These are phyloP conservation scores for Gonapodya prolifera DNA, from an alignment of 192 early-diverging fungal genomes.

Conservation along the genomic window DNA sequence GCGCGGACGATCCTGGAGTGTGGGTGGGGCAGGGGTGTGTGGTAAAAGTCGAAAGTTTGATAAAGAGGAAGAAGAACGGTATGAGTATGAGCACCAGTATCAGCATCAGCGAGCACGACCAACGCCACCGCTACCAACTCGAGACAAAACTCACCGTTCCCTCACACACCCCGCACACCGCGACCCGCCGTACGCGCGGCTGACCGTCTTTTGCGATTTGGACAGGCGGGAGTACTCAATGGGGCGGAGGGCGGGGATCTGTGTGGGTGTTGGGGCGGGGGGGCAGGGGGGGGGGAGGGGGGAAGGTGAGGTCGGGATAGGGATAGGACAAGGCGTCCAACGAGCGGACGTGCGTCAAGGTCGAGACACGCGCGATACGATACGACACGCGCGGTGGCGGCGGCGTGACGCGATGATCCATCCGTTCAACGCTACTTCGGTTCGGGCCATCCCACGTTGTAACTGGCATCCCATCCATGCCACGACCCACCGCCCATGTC, in stretches of 20 bases:
- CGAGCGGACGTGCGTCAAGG: not conserved
- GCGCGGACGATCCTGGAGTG: conserved; percentile 84
- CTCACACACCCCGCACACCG: conserved; percentile 84
- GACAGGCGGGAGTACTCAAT: conserved; percentile 80
- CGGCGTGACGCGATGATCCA: not conserved
- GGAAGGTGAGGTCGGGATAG: not conserved
- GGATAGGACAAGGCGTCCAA: not conserved
- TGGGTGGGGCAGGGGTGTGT: too few relatives aligned
- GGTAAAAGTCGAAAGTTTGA: too few relatives aligned
- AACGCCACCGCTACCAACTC: not conserved
- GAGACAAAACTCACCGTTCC: conserved; percentile 25
- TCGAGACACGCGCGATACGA: too few relatives aligned
- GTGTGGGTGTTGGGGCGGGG: not conserved
- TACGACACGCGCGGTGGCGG: too few relatives aligned
- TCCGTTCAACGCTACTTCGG: not conserved
- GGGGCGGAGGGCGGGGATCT: conserved; percentile 86
- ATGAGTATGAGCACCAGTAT: not conserved
- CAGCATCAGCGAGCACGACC: not conserved
- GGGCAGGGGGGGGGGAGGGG: not conserved
- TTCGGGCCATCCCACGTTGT: too few relatives aligned
- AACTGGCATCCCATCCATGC: too few relatives aligned
- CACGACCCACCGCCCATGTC: too few relatives aligned
- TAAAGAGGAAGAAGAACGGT: too few relatives aligned
- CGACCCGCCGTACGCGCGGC: conserved; percentile 93
- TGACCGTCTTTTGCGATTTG: conserved; percentile 85